Evolutionary conservation across 768 basidiomycete species (phyloP).

Genomic region (Naganishia kalamii): DNA sequence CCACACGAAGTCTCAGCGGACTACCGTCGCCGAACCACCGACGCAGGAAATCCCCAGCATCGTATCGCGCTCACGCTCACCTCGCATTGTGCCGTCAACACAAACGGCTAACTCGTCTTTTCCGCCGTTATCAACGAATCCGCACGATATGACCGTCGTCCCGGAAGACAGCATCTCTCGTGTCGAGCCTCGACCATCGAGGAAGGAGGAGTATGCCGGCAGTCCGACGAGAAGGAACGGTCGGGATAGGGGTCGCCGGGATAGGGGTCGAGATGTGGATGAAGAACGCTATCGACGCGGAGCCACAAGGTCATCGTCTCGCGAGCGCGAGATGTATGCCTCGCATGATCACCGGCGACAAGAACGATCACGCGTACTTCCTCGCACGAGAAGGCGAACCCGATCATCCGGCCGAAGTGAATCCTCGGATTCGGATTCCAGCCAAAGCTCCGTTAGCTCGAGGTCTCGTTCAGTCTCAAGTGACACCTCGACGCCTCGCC

Average conservation of each 20-base stretch:
- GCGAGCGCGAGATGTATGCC: too few species aligned
- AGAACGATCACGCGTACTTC: background rate
- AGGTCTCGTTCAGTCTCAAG: background rate
- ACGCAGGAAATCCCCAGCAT: background rate
- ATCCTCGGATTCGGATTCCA: background rate
- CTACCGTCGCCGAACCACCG: background rate
- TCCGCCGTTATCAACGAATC: background rate
- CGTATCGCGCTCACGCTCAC: background rate
- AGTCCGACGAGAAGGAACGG: background rate
- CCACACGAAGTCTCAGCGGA: background rate
- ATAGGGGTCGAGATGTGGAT: too few species aligned
- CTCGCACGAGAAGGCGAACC: background rate
- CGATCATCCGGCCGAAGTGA: background rate
- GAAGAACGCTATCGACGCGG: too few species aligned
- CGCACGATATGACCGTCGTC: background rate
- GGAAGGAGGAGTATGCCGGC: background rate
- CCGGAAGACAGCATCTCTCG: conserved; percentile 10
- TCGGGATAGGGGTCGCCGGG: too few species aligned
- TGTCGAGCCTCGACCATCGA: background rate
- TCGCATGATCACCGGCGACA: too few species aligned
- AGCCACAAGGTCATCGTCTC: too few species aligned
- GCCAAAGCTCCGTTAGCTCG: background rate
- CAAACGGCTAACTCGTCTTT: background rate
- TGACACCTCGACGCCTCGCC: background rate
- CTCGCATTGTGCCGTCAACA: background rate